Evolutionary conservation across 768 basidiomycete species (phyloP).

Genomic region (Pleurotus citrinopileatus): DNA sequence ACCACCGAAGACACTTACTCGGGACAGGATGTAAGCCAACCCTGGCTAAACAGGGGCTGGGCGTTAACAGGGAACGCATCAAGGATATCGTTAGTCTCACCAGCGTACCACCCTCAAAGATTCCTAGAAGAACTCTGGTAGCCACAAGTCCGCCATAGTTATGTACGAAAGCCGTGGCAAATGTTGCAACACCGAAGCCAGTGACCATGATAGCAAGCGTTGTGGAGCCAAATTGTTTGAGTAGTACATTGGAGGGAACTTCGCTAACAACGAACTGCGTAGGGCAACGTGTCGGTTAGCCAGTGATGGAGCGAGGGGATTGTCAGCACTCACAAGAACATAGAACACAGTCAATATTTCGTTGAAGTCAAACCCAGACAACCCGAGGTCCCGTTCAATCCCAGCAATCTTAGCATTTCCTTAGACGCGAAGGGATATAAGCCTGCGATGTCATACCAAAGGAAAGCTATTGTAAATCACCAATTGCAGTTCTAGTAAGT

Average conservation of each 20-base stretch:
- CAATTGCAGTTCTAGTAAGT: constrained; percentile 19
- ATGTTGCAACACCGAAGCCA: constrained; percentile 33
- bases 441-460: neutral
- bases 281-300: neutral
- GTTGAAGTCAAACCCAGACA: constrained; percentile 39
- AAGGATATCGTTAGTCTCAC: constrained; percentile 19
- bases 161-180: constrained; percentile 37
- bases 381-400: constrained; percentile 37
- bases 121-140: constrained; percentile 37
- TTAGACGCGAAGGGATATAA: neutral
- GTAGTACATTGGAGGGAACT: constrained; percentile 38
- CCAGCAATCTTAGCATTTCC: constrained; percentile 34
- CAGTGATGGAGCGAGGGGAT: neutral
- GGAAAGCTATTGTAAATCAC: constrained; percentile 12
- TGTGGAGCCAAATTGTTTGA: constrained; percentile 38
- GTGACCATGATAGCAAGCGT: constrained; percentile 36
- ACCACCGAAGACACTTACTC: constrained; percentile 23
- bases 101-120: constrained; percentile 41
- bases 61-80: neutral
- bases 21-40: constrained; percentile 34
- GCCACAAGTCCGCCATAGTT: constrained; percentile 30
- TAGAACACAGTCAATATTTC: constrained; percentile 41
- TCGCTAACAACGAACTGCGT: constrained; percentile 34
- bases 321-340: constrained; percentile 24
- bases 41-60: constrained; percentile 26